phyloP scores from a whole-genome alignment of 1,139 yeast species.

The Suhomyces kunorum region DNA sequence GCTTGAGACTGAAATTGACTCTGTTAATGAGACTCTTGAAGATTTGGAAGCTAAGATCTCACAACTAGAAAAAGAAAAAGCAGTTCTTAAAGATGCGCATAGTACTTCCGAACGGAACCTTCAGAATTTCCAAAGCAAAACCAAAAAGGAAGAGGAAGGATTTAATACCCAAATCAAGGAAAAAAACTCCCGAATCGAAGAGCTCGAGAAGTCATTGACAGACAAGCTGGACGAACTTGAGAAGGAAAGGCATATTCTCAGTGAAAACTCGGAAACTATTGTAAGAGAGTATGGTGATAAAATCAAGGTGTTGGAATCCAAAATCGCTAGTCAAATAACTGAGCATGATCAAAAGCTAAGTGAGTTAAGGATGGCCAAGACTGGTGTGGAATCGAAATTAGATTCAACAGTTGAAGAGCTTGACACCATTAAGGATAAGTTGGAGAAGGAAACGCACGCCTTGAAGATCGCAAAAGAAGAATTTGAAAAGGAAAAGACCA shows the following conservation, averaged over 20 bases:
- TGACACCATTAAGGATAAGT: constrained; percentile 4
- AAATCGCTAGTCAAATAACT: constrained; percentile 16
- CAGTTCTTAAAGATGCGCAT: background rate
- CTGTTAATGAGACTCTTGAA: background rate
- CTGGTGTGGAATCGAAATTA: constrained; percentile 9
- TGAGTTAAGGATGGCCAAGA: constrained; percentile 13
- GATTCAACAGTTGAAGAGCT: constrained; percentile 8
- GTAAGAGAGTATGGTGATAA: constrained; percentile 51
- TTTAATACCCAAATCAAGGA: constrained; percentile 12
- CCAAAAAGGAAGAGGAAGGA: constrained; percentile 9
- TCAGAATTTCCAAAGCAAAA: constrained; percentile 10
- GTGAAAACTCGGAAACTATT: constrained; percentile 51
- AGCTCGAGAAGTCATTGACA: constrained; percentile 23
- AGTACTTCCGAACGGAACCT: constrained; percentile 8
- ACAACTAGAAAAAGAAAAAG: constrained; percentile 1
- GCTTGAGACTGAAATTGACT: background rate
- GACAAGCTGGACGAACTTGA: constrained; percentile 48
- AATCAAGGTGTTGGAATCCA: constrained; percentile 31
- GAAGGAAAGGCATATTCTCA: constrained; percentile 48
- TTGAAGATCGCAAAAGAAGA: constrained; percentile 1
- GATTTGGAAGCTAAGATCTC: background rate
- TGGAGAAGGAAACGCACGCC: background rate
- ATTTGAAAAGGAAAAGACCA: constrained; percentile 5
- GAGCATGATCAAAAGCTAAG: constrained; percentile 15
- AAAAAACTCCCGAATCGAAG: constrained; percentile 13